Percentiles rank a stretch among this genome's conserved stretches.
Evolutionary conservation across 1,284 basidiomycete species (phyloP).

Genomic region (Cryptococcus sp.): DNA sequence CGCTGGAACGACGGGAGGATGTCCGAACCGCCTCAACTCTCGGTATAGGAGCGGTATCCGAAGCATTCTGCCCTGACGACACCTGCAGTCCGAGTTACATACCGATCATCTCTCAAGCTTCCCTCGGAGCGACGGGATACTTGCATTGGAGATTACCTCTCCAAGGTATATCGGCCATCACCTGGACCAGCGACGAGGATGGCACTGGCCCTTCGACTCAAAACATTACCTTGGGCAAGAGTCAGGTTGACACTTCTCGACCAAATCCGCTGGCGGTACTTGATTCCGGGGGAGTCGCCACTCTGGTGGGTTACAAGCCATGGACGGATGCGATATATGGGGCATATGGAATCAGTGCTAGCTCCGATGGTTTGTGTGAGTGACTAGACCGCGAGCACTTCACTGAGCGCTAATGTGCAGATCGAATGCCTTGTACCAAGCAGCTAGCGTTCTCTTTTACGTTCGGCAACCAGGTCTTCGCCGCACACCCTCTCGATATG

Average conservation of each 20-base stretch:
- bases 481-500: slow-evolving; percentile 46
- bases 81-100: slow-evolving; percentile 37
- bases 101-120: slow-evolving; percentile 38
- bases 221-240: slow-evolving; percentile 25
- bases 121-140: slow-evolving; percentile 35
- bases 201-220: slow-evolving; percentile 20
- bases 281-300: slow-evolving; percentile 44
- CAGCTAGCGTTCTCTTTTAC: slow-evolving; percentile 39
- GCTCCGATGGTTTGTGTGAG: slow-evolving; percentile 37
- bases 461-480: slow-evolving; percentile 30
- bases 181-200: slow-evolving; percentile 19
- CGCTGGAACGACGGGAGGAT: slow-evolving; percentile 42
- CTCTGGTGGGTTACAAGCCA: slow-evolving; percentile 30
- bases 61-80: slow-evolving; percentile 25
- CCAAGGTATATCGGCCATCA: slow-evolving; percentile 24
- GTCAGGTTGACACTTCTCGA: slow-evolving; percentile 20
- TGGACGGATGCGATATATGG: slow-evolving; percentile 39
- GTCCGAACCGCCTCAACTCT: slow-evolving; percentile 37
- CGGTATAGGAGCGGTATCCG: slow-evolving; percentile 35
- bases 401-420: slow-evolving; percentile 13
- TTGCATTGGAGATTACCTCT: slow-evolving; percentile 39
- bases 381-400: slow-evolving; percentile 1
- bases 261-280: slow-evolving; percentile 37
- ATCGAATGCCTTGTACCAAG: slow-evolving; percentile 42
- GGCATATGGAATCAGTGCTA: slow-evolving; percentile 29